Evolutionary conservation across 495 filamentous ascomycete genomes (phyloP).

Genomic region (Penicillium odoratum): DNA sequence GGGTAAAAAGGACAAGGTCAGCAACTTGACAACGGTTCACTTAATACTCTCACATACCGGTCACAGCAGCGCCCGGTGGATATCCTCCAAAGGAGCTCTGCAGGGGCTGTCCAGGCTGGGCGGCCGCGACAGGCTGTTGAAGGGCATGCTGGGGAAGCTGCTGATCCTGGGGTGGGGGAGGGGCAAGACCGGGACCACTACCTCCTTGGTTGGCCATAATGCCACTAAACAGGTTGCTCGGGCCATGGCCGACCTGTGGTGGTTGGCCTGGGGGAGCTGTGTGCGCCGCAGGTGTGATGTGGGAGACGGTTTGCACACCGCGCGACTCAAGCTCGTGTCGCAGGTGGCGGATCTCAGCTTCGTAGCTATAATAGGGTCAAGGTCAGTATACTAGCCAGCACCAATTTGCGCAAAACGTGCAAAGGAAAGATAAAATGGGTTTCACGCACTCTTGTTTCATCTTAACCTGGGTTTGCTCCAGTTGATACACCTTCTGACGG

Average conservation of each 20-base stretch:
- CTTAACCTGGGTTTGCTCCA: conserved; percentile 81
- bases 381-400: neutral
- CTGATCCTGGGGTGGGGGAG: conserved; percentile 69
- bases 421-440: neutral
- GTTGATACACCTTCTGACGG: conserved; percentile 81
- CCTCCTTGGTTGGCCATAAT: conserved; percentile 91
- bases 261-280: conserved; percentile 80
- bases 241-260: conserved; percentile 85
- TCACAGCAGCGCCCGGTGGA: conserved; percentile 64
- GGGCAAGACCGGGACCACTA: conserved; percentile 85
- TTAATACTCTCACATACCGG: conserved; percentile 55
- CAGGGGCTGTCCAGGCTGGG: conserved; percentile 61
- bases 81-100: conserved; percentile 59
- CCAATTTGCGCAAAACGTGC: neutral
- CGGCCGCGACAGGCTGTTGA: conserved; percentile 58
- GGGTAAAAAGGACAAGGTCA: conserved; percentile 24
- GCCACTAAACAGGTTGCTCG: conserved; percentile 86
- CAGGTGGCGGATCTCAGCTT: conserved; percentile 83
- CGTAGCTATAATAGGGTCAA: conserved; percentile 63
- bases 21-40: conserved; percentile 20
- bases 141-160: conserved; percentile 60
- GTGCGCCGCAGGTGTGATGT: conserved; percentile 66
- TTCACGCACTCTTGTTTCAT: conserved; percentile 84
- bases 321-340: conserved; percentile 86
- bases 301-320: conserved; percentile 68